phyloP scores from a whole-genome alignment of 306 rosid species.

The Trichosanthes cucumerina region DNA sequence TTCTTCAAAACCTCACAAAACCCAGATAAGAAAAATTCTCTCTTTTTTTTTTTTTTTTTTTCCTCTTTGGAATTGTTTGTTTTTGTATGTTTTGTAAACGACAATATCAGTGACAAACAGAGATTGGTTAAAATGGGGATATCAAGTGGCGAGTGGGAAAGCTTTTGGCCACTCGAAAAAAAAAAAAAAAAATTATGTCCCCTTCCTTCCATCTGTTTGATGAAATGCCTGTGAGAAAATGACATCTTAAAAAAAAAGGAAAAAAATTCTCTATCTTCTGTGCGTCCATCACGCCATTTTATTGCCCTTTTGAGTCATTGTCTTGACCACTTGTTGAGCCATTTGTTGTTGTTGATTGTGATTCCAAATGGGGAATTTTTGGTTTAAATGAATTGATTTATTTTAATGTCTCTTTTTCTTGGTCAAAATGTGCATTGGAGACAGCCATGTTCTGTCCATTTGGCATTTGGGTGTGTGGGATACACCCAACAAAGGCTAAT shows the following conservation, averaged over 20 bases:
- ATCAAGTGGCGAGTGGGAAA: neutral
- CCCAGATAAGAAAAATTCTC: neutral
- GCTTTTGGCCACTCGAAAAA: neutral
- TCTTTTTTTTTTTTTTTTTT: neutral
- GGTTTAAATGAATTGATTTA: neutral
- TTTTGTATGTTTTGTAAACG: neutral
- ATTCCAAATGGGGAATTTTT: neutral
- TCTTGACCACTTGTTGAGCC: neutral
- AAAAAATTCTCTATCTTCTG: too few species aligned
- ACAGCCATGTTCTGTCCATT: neutral
- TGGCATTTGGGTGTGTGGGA: neutral
- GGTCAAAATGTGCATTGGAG: constrained; percentile 5
- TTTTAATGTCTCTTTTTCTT: neutral
- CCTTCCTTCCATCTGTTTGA: constrained; percentile 4
- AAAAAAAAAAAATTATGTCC: neutral
- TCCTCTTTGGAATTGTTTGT: neutral
- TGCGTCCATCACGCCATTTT: constrained; percentile 3
- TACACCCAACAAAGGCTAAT: neutral
- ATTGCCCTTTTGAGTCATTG: neutral
- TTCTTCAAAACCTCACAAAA: neutral
- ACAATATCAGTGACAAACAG: neutral
- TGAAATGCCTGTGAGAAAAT: constrained; percentile 5
- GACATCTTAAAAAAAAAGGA: neutral
- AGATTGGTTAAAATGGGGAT: neutral
- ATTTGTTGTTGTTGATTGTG: neutral